A percentile compares a stretch with the other conserved stretches of the same genome.
These are phyloP conservation scores for Bidens hawaiensis DNA, from an alignment of 140 eudicot genomes.

Conservation along the genomic window DNA sequence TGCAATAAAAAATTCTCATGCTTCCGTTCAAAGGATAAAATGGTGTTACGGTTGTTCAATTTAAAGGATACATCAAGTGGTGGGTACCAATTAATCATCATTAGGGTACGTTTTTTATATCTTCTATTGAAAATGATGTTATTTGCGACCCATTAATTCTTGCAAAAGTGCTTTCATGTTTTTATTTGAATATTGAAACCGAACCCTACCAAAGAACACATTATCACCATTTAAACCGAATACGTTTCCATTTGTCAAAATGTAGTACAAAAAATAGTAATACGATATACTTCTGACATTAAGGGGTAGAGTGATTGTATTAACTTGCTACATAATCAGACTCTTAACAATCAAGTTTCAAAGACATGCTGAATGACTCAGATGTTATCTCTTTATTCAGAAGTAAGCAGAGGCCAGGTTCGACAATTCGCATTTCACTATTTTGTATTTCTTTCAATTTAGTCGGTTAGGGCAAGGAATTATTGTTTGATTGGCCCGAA, in stretches of 20 bases:
- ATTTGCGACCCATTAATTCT: conserved; percentile 10
- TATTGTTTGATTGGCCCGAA: no score
- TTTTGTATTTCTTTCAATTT: no score
- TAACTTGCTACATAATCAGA: no score
- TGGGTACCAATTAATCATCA: conserved; percentile 26
- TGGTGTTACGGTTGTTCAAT: conserved; percentile 7
- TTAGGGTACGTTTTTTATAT: conserved; percentile 14
- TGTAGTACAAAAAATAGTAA: neutral
- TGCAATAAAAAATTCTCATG: conserved; percentile 2
- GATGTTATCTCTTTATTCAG: no score
- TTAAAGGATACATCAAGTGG: conserved; percentile 18
- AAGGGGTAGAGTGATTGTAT: no score
- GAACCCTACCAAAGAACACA: conserved; percentile 19
- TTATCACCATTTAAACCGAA: neutral
- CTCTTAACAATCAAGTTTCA: no score
- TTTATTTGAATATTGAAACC: conserved; percentile 17
- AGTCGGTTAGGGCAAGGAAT: no score
- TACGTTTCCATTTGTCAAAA: neutral
- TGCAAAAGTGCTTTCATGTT: conserved; percentile 26
- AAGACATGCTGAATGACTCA: no score
- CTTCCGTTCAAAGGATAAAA: conserved; percentile 19
- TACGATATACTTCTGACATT: no score
- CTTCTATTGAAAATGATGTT: conserved; percentile 1
- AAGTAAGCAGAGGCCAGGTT: no score
- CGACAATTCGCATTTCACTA: no score